Conservation (phyloP, 1,139 yeast species). For the Yarrowia galli region DNA sequence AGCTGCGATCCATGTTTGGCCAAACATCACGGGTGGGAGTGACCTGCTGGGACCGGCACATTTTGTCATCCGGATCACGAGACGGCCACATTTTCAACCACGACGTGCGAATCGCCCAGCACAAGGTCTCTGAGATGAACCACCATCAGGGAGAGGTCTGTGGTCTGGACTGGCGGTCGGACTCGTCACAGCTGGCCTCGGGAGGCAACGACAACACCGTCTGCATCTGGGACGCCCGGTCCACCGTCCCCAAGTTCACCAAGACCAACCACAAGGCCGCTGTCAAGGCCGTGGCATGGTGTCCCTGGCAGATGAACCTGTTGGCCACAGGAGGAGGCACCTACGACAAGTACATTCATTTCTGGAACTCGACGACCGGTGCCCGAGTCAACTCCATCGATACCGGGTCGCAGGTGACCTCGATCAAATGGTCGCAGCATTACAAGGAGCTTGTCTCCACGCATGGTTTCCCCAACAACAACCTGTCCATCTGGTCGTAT, state of each 20-base stretch:
- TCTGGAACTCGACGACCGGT: constrained; percentile 96
- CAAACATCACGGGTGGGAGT: constrained; percentile 81
- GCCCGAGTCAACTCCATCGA: constrained; percentile 85
- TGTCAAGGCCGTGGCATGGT: constrained; percentile 95
- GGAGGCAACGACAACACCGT: constrained; percentile 97
- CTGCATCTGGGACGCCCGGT: constrained; percentile 91
- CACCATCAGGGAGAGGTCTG: constrained; percentile 90
- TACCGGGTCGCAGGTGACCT: constrained; percentile 92
- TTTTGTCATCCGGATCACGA: constrained; percentile 82
- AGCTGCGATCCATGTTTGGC: constrained; percentile 77
- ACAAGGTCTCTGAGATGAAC: constrained; percentile 65
- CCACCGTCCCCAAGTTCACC: constrained; percentile 68
- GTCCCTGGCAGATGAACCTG: constrained; percentile 82
- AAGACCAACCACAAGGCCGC: constrained; percentile 91
- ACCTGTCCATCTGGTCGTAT: constrained; percentile 82
- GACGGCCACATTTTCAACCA: constrained; percentile 86
- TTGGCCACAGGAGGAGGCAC: constrained; percentile 98
- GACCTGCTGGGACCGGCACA: constrained; percentile 84
- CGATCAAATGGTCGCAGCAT: constrained; percentile 86
- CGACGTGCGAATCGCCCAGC: constrained; percentile 89
- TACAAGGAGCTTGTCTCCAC: constrained; percentile 90
- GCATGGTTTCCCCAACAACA: constrained; percentile 91
- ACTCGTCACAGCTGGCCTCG: constrained; percentile 84
- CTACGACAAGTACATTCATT: constrained; percentile 85
- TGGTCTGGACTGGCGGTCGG: constrained; percentile 85